Base-by-base conservation (phyloP, 768 basidiomycete genomes). In the Jaapia argillacea region DNA sequence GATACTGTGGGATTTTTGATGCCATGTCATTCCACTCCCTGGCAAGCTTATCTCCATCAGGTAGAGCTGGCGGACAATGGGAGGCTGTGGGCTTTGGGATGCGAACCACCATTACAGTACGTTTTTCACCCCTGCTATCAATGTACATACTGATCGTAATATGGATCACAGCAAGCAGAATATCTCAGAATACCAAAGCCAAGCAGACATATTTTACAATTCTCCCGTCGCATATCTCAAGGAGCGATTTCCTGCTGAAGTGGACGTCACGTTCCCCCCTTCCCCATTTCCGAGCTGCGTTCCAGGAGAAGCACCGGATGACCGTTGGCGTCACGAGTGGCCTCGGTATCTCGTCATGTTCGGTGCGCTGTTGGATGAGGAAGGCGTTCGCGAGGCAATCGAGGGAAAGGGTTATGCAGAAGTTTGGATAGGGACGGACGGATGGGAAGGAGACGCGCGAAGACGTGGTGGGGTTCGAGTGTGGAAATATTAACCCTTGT, bases 21-120 rank as follows among this genome's bases (percentile, higher is more conserved):
- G 87, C 94, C 96, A 6, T 99, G 96, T 50, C 94, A 99, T 63
- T 96, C 93, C 18, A 89, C 87, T 1, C 94, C 94, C 4, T 91
- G 87, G 65, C 85, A 89, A 55, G 79, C 90, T 2, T 83, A 91
- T 59, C 58, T 98, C 5, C 96, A 98, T 58, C 68, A 77, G 16
- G 63, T 67, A 21, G 71, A 83, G 40, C 69, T 89, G 6, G 76
- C 74, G 18, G 56, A 65, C 10, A 51, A 50, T 2, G 75, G 75
- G 5, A 62, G 66, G 42, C 65, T 83, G 53, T 98, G 93, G 91
- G 77, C 85, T 18, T 58, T 99, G 20, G 84, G 86, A 4, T 99
- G 96, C 55, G 94, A 97, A 56, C 96, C 96, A 2, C 94, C 94
- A 0, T 59, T 94, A 1, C 61, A 72, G 91, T 94, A 63, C 52